phyloP scores from a whole-genome alignment of 257 asterid genomes.

The Nemophila menziesii region DNA sequence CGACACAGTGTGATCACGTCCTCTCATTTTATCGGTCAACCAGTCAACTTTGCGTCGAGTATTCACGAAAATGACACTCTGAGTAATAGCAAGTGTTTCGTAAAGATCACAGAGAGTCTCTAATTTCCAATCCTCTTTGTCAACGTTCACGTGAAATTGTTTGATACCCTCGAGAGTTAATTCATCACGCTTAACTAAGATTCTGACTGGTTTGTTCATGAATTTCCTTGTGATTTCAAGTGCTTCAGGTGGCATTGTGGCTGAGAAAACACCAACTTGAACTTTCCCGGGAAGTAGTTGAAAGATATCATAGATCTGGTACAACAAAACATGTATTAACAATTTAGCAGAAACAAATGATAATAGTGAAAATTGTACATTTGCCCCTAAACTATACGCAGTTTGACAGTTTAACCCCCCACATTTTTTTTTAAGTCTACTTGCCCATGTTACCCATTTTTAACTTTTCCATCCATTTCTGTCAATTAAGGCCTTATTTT shows the following conservation, averaged over 20 bases:
- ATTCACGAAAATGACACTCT: constrained; percentile 5
- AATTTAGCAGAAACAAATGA: neutral
- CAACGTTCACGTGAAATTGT: constrained; percentile 1
- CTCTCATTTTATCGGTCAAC: constrained; percentile 2
- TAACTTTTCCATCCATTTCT: no score
- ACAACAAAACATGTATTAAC: neutral
- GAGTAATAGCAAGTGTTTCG: constrained; percentile 1
- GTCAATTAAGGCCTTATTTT: no score
- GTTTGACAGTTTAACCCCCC: no score
- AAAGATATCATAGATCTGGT: constrained; percentile 3
- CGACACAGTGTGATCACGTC: constrained; percentile 6
- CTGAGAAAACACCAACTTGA: constrained; percentile 6
- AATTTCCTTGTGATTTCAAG: constrained; percentile 8
- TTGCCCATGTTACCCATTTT: no score
- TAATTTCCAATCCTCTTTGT: neutral
- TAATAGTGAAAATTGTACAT: no score
- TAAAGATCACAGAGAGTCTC: constrained; percentile 3
- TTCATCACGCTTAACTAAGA: constrained; percentile 4
- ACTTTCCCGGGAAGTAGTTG: constrained; percentile 1
- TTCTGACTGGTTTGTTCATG: constrained; percentile 5
- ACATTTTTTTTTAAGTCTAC: no score
- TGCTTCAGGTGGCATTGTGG: constrained; percentile 8
- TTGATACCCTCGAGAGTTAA: constrained; percentile 6
- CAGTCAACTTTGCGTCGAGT: constrained; percentile 2
- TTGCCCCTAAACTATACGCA: no score